Evolutionary conservation across 805 yeast genomes (phyloP).

Genomic region (Zygotorulaspora danielsina): DNA sequence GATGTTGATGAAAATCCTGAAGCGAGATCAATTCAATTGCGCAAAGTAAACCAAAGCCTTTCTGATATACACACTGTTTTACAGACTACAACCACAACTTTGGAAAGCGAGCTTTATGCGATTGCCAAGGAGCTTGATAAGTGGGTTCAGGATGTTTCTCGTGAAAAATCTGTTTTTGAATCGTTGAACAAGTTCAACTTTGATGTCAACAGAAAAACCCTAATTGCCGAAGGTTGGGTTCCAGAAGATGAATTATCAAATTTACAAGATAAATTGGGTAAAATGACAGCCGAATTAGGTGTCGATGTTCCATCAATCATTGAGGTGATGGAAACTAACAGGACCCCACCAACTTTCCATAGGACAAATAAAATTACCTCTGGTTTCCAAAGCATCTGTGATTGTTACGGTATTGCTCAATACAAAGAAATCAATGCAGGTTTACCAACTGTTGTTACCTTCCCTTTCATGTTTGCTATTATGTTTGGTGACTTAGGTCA

Average conservation of each 20-base stretch:
- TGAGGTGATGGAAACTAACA: conserved; percentile 59
- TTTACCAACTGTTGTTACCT: conserved; percentile 66
- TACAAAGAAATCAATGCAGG: conserved; percentile 75
- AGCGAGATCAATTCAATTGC: conserved; percentile 38
- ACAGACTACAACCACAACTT: conserved; percentile 47
- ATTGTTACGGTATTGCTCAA: conserved; percentile 75
- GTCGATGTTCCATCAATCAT: conserved; percentile 43
- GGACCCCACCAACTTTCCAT: conserved; percentile 69
- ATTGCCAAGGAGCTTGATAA: conserved; percentile 55
- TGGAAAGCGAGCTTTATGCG: conserved; percentile 62
- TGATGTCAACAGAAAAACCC: conserved; percentile 60
- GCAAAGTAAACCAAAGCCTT: conserved; percentile 39
- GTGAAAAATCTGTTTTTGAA: conserved; percentile 57
- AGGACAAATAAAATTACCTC: conserved; percentile 63
- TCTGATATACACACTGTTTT: conserved; percentile 49
- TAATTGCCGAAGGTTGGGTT: conserved; percentile 73
- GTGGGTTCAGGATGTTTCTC: conserved; percentile 52
- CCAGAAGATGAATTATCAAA: conserved; percentile 50
- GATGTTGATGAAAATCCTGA: conserved; percentile 45
- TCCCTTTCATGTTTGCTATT: conserved; percentile 78
- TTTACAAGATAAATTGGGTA: conserved; percentile 44
- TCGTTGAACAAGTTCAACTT: conserved; percentile 63
- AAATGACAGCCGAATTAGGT: conserved; percentile 33
- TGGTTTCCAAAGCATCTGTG: conserved; percentile 67
- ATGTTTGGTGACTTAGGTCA: conserved; percentile 84